Base-by-base conservation (phyloP, 2,329 filamentous ascomycete species). In the Beauveria sp. region DNA sequence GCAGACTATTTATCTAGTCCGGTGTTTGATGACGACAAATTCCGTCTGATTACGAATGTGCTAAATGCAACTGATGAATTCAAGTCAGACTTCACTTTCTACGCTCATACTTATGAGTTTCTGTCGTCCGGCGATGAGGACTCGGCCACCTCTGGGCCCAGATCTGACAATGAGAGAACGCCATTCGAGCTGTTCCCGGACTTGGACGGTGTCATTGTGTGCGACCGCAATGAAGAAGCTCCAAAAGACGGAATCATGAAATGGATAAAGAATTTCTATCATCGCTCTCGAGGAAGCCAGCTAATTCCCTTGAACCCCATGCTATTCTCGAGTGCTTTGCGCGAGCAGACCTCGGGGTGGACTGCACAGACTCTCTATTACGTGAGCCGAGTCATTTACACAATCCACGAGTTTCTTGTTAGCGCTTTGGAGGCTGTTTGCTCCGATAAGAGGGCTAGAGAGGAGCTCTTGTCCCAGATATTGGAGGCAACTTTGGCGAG, bases 291-390 rank as follows among this genome's bases (percentile, higher is more conserved):
- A 6, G 70, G 67, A 7, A 63, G 66, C 20, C 68, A 72, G 0
- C 66, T 73, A 0, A 62, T 64, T 2, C 65, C 66, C 0, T 67
- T 67, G 55, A 68, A 63, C n/a, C 47, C 61, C 3, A 52, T 58
- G 1, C 46, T 73, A 0, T 58, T 70, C 26, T 59, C 65, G 0
- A 63, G 56, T 26, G 68, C 68, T 0, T 69, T 72, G 58, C 55
- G 53, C 20, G 65, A 73, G 55, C 72, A 74, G 45, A 72, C 72
- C 0, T 43, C 52, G 7, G 71, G 70, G 34, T 75, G 72, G 72
- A 63, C 57, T 0, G 9, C 6, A 6, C 68, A 72, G 34, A 67
- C 68, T 10, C 62, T 59, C 47, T 46, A 63, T 1, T 72, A 72
- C 57, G 60, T 74, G 38, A 70, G 69, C 63, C 38, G 61, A 8